Evolutionary conservation across 2,329 filamentous ascomycete species (phyloP), one percentile per base, ranked within the genome.

Genomic region (Fusarium nygamai): DNA sequence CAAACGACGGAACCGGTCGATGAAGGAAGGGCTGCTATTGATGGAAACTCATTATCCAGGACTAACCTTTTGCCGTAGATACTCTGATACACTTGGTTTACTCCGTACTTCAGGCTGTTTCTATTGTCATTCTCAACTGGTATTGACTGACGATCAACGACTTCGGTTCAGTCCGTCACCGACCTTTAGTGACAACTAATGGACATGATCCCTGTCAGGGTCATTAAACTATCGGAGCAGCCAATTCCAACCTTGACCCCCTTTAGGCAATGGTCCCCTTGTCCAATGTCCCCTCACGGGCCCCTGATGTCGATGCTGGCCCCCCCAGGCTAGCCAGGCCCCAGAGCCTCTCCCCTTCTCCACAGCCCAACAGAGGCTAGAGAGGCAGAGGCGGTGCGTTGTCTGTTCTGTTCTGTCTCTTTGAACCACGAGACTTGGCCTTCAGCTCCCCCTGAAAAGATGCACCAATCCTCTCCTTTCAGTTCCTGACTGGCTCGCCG

Each of bases 211-310:
- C 71, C 76, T 78, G 78, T 72, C 71, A 46, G 60, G 61, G 78
- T 81, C 80, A 81, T 81, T 81, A 81, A 81, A 81, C 80, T 81
- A 80, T 78, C 76, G 79, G 73, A 78, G 71, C 74, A 79, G 71
- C 75, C 79, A 80, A 79, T 80, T 80, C 79, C 79, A 80, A 69
- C 67, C 44, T 76, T 77, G 73, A 72, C 71, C 79, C 76, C 70
- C 71, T 80, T 80, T 77, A 72, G 76, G 77, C 70, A 78, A 78
- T 76, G 69, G 76, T 14, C 60, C 73, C 50, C 33, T 36, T 53
- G 50, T 53, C 50, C 31, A 53, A 36, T 38, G 33, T 54, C 33
- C 33, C 76, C 72, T 75, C 41, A 33, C 36, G 54, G 36, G 36
- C 61, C 34, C 34, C 34, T 36, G 34, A 36, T 36, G 34, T 34